Base-by-base conservation (phyloP, 495 filamentous ascomycete species). In the Copromyces sp. region DNA sequence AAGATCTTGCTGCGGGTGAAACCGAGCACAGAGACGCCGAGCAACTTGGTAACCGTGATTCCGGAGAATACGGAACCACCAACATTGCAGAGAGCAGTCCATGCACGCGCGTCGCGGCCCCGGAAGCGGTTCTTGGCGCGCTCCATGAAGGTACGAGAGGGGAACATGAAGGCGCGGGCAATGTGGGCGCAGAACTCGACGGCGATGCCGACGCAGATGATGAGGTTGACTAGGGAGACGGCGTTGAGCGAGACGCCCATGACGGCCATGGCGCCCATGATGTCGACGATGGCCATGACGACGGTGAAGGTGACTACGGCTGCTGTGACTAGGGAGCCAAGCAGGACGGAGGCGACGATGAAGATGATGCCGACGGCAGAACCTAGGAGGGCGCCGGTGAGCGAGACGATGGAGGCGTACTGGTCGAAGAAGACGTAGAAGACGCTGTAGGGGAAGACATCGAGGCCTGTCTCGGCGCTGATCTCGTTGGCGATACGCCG, bases 371-470 rank as follows among this genome's bases (percentile, higher is more conserved):
- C 92, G 29, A 97, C 84, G 0, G 93, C 95, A 6, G 91, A 91
- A 42, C 93, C 90, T 70, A 99, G 86, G 9, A 99, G 87, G 1
- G 91, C 87, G 6, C 87, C 89, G 0, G 95, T 93, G 5, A 98
- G 87, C 37, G 82, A 85, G 40, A 95, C 89, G 74, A 99, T 98
- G 72, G 88, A 87, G 2, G 92, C 86, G 80, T 99, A 99, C 79
- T 98, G 95, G 82, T 99, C 95, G 79, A 99, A 98, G 87, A 98
- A 99, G 76, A 99, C 94, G 83, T 99, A 99, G 79, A 95, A 94
- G 75, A 98, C 91, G 53, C 91, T 93, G 80, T 99, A 99, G 0
- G 95, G 94, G 86, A 98, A 99, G 69, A 98, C 89, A 35, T 91
- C 86, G 61, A 93, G 88, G 9, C 87, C 86, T 14, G 93, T 92